phyloP scores from a whole-genome alignment of 805 yeast species.

The Suhomyces xylopsoci region DNA sequence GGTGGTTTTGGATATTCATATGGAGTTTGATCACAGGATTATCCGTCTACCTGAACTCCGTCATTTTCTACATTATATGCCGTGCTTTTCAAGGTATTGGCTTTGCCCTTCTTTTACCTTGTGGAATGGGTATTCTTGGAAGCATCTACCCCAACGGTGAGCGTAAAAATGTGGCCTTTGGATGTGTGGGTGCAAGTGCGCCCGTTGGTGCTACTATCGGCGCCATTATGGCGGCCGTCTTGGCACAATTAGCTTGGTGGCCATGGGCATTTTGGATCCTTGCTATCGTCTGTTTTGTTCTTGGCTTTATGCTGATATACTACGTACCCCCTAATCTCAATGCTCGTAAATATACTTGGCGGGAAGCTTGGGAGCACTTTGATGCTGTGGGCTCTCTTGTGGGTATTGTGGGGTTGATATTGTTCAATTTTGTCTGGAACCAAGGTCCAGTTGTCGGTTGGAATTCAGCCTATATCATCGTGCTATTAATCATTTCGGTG shows the following conservation, averaged over 20 bases:
- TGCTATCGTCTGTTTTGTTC: slow-evolving; percentile 35
- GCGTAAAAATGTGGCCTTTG: slow-evolving; percentile 53
- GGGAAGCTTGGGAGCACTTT: slow-evolving; percentile 12
- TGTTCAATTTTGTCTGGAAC: slow-evolving; percentile 69
- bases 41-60: slow-evolving; percentile 47
- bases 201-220: slow-evolving; percentile 63
- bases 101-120: slow-evolving; percentile 57
- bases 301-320: slow-evolving; percentile 31
- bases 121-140: slow-evolving; percentile 55
- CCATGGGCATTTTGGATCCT: slow-evolving; percentile 57
- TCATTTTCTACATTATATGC: slow-evolving; percentile 41
- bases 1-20: slow-evolving; percentile 52
- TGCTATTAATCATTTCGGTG: slow-evolving; percentile 53
- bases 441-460: slow-evolving; percentile 76
- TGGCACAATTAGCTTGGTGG: slow-evolving; percentile 51
- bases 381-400: slow-evolving; percentile 44
- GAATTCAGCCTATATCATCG: slow-evolving; percentile 56
- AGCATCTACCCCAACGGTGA: slow-evolving; percentile 41
- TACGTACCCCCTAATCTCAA: slow-evolving; percentile 22
- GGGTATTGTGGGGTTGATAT: slow-evolving; percentile 58
- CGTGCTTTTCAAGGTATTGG: slow-evolving; percentile 67
- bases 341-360: slow-evolving; percentile 8
- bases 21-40: slow-evolving; percentile 65
- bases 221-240: slow-evolving; percentile 47
- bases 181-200: slow-evolving; percentile 56